Base-by-base conservation (phyloP, 2,329 filamentous ascomycete genomes). In the Furcasterigmium sp. region DNA sequence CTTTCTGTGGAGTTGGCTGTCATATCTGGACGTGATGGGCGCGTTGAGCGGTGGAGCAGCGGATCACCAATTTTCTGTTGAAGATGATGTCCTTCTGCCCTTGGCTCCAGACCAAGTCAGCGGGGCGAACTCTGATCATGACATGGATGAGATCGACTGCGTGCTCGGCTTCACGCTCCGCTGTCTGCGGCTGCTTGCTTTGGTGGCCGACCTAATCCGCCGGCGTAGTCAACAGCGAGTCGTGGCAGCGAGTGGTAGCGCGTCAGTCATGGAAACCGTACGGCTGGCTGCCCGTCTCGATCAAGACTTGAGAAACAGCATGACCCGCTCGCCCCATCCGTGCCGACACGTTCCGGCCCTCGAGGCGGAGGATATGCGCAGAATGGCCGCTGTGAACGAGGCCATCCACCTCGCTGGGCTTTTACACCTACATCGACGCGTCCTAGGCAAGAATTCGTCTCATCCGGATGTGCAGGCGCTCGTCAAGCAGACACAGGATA, bases 1-100 rank as follows among this genome's bases (percentile, higher is more conserved):
- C 42, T 93, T 94, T 56, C 73, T 93, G 9, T 83, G 80, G 51
- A 80, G 85, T 46, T 94, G 88, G 88, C 85, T 93, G 50, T 85
- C 84, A 2, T 93, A 93, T 61, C 74, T 94, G 17, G 87, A 93
- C 56, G 81, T 93, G 2, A 68, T 93, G 43, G 88, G 87, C 19
- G 82, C 80, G 34, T 69, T 94, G 20, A 82, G 69, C 43, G 85
- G 85, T 14, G 75, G 76, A 9, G 69, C 57, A 37, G 47, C 68
- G 39, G 69, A 69, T 26, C n/a, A n/a, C n/a, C n/a, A n/a, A n/a
- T n/a, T n/a, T n/a, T n/a, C n/a, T n/a, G n/a, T n/a, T n/a, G 23
- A 26, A 11, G 23, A 72, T 72, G 26, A 70, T 70, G 18, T 74
- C 77, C 1, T 65, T 79, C 8, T 70, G 65, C 43, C 52, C 69